phyloP scores from a whole-genome alignment of 345 rosid species.

The Tarenaya hassleriana region DNA sequence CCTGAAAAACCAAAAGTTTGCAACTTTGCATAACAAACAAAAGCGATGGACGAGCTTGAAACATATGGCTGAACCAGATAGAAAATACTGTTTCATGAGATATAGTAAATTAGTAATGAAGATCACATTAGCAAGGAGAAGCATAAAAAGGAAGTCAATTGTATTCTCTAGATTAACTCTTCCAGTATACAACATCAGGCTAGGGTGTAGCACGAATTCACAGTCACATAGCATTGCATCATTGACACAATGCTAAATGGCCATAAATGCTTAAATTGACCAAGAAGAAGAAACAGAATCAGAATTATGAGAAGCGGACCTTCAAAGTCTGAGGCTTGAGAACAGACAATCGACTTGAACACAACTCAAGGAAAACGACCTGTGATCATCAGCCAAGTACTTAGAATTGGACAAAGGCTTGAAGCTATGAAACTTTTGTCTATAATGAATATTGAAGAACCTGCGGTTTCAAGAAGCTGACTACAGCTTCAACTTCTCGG shows the following conservation, averaged over 20 bases:
- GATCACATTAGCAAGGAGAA: no score
- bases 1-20: conserved; percentile 34
- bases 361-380: conserved; percentile 88
- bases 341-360: conserved; percentile 69
- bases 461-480: conserved; percentile 75
- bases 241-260: background rate
- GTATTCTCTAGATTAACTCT: conserved; percentile 3
- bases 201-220: background rate
- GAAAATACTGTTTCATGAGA: background rate
- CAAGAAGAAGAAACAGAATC: background rate
- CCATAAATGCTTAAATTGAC: background rate
- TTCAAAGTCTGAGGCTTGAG: conserved; percentile 66
- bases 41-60: background rate
- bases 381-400: conserved; percentile 21
- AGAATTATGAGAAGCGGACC: conserved; percentile 35
- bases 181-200: background rate
- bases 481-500: conserved; percentile 76
- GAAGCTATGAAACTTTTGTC: conserved; percentile 5
- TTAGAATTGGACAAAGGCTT: background rate
- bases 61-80: background rate
- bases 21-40: background rate
- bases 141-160: conserved; percentile 4
- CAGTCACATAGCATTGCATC: background rate
- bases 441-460: conserved; percentile 38
- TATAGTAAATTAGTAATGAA: no score